Evolutionary conservation across 2,329 filamentous ascomycete genomes (phyloP), one percentile per base, ranked within the genome.

Genomic region (Colletotrichum simmondsii): DNA sequence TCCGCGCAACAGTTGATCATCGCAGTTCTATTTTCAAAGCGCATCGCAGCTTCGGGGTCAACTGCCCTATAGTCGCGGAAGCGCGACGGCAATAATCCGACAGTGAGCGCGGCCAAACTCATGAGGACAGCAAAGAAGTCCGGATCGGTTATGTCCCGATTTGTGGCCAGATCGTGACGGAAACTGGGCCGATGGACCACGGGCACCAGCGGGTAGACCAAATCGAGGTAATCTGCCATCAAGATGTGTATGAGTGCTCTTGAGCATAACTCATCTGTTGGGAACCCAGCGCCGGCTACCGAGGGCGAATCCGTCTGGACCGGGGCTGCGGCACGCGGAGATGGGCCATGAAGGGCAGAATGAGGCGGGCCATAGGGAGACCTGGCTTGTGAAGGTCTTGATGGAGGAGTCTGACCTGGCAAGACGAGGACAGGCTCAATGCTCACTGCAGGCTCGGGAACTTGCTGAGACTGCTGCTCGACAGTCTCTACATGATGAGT

Each of bases 1-100:
- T 79, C 75, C 14, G 76, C 74, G 46, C 77, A 79, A 37, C 71
- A 75, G 69, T 76, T 78, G 66, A 80, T 78, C 69, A 80, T 72
- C 8, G 76, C 75, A 5, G 74, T 77, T 3, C 79, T 68, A 14
- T 76, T 77, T 24, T 75, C 72, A 11, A 79, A 79, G 11, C 76
- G 77, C 7, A 73, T 52, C n/a, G 73, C 75, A 4, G 75, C 67
- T 5, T 72, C 74, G 0, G 76, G 64, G 22, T 72, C 71, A 56
- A 77, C 70, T 52, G 76, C 73, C 4, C 75, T 75, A 32, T 80
- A 80, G 35, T 49, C 63, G n/a, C 71, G 65, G 49, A 79, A 78
- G 3, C 77, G 74, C 2, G 79, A 80, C 1, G 77, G 79, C 8
- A 80, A 54, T 0, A 80, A 74, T 0, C 78, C 79, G 2, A 80